These are phyloP conservation scores for Pinus albicaulis DNA, from an alignment of 75 land plant species.

Conservation along the genomic window DNA sequence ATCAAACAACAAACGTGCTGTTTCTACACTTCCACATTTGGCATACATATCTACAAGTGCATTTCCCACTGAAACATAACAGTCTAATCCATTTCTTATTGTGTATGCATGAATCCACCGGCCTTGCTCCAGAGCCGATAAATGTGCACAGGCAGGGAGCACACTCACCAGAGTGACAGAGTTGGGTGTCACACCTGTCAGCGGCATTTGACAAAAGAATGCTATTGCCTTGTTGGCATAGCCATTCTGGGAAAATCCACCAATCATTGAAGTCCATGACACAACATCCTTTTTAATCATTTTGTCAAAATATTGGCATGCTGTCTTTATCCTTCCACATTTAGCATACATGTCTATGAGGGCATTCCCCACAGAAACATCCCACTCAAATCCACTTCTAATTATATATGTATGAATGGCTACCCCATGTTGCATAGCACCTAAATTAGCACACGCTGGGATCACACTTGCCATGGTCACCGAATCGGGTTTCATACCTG, in stretches of 20 bases:
- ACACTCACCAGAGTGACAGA: slow-evolving; percentile 27
- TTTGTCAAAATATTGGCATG: slow-evolving; percentile 20
- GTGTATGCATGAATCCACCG: no score
- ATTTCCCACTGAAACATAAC: no score
- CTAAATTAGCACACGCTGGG: slow-evolving; percentile 43
- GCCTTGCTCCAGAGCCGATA: no score
- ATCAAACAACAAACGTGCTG: no score
- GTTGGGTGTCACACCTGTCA: slow-evolving; percentile 27
- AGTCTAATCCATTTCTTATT: no score
- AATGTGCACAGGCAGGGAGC: no score
- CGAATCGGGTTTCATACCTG: slow-evolving; percentile 24
- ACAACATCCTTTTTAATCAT: slow-evolving; percentile 20
- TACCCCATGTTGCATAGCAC: slow-evolving; percentile 33
- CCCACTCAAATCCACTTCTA: slow-evolving; percentile 24
- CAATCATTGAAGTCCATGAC: slow-evolving; percentile 51
- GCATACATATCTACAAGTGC: no score
- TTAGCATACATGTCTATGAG: slow-evolving; percentile 47
- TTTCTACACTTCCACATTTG: no score
- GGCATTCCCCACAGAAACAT: slow-evolving; percentile 27
- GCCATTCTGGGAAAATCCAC: slow-evolving; percentile 53
- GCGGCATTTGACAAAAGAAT: slow-evolving; percentile 38
- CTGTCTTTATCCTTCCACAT: slow-evolving; percentile 35
- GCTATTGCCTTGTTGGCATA: slow-evolving; percentile 43
- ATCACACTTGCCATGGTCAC: slow-evolving; percentile 37
- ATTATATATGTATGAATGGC: slow-evolving; percentile 30